A percentile compares a stretch with the other conserved stretches of the same genome.
phyloP scores from a whole-genome alignment of 176 grass and related monocot species.

The Triticum timopheevii region DNA sequence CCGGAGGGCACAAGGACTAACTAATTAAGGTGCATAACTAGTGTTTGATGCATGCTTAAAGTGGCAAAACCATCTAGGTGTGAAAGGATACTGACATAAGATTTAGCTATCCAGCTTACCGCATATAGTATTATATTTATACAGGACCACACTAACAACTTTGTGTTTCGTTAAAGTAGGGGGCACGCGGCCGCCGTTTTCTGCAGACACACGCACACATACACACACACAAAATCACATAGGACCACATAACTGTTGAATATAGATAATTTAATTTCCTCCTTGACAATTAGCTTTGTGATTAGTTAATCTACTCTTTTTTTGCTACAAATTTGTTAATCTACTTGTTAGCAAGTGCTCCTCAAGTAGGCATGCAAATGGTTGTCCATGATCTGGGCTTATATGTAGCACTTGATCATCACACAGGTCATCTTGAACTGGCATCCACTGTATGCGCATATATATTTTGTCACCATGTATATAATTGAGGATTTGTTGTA shows the following conservation, averaged over 20 bases:
- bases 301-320: not conserved
- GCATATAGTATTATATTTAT: not conserved
- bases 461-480: not conserved
- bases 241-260: not conserved
- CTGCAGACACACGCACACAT: no score
- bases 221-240: no score
- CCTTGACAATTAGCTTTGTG: not conserved
- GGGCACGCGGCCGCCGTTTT: no score
- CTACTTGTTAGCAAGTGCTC: not conserved
- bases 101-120: constrained; percentile 4
- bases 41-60: not conserved
- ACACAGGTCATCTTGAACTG: not conserved
- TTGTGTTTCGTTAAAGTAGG: no score
- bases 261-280: not conserved
- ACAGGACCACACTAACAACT: not conserved
- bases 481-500: not conserved
- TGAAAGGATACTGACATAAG: not conserved
- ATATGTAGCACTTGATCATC: not conserved
- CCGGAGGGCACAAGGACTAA: not conserved
- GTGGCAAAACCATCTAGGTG: not conserved
- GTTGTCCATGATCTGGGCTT: not conserved
- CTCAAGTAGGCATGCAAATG: not conserved
- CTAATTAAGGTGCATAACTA: not conserved
- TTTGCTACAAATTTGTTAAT: not conserved
- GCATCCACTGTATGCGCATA: not conserved